A percentile compares a stretch with the other conserved stretches of the same genome.
These are phyloP conservation scores for Drosera capensis DNA, from an alignment of 148 eudicot species.

Conservation along the genomic window DNA sequence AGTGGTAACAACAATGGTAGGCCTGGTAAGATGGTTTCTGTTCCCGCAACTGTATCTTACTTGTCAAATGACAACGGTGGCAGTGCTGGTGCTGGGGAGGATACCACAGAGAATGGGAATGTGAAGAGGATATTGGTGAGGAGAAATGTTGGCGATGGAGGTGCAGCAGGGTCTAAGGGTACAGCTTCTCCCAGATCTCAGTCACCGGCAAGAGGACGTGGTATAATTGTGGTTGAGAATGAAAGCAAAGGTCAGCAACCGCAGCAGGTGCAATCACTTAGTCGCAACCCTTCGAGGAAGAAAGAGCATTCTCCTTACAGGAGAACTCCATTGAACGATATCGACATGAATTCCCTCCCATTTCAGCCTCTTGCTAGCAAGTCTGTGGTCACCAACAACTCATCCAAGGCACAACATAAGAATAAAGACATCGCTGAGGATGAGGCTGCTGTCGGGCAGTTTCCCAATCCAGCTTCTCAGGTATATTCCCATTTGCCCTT, in stretches of 20 bases:
- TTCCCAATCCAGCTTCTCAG: constrained; percentile 20
- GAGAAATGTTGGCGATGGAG: constrained; percentile 42
- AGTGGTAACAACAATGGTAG: constrained; percentile 9
- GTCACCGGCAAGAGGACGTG: constrained; percentile 19
- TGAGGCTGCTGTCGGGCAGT: constrained; percentile 15
- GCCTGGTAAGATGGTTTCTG: constrained; percentile 88
- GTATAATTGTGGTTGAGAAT: constrained; percentile 6
- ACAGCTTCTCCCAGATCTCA: constrained; percentile 35
- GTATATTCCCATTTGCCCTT: constrained; percentile 8
- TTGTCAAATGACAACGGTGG: constrained; percentile 40
- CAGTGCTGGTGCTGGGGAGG: constrained; percentile 15
- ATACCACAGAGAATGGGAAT: constrained; percentile 7
- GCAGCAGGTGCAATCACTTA: constrained; percentile 35
- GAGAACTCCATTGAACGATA: constrained; percentile 68
- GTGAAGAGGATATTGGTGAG: constrained; percentile 71
- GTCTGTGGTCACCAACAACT: constrained; percentile 4
- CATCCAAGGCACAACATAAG: constrained; percentile 9
- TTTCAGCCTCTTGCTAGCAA: constrained; percentile 28
- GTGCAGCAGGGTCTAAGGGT: constrained; percentile 9
- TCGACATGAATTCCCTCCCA: constrained; percentile 47
- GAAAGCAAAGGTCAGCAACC: constrained; percentile 9
- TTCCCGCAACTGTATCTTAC: constrained; percentile 68
- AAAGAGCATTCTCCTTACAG: constrained; percentile 74
- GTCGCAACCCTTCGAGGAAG: constrained; percentile 73
- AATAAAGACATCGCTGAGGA: constrained; percentile 26